A percentile compares a stretch with the other conserved stretches of the same genome.
Evolutionary conservation across 75 land plant genomes (phyloP).

Genomic region (Gnetum montanum): DNA sequence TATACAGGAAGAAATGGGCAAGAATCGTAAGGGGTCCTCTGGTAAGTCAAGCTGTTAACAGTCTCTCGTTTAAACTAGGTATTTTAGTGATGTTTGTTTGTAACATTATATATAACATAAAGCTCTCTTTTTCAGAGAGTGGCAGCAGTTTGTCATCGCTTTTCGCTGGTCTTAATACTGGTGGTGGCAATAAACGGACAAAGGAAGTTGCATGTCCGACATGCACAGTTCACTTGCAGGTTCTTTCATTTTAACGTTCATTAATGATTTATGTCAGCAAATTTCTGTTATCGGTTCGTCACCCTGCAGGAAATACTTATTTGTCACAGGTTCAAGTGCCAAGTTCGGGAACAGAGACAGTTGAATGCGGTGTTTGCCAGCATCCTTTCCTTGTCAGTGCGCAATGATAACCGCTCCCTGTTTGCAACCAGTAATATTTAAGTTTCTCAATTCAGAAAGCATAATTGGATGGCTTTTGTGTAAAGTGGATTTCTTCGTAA

Average conservation of each 20-base stretch:
- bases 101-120: no score
- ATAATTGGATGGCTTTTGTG: no score
- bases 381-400: conserved; percentile 93
- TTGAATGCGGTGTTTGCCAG: conserved; percentile 95
- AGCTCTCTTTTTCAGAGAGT: conserved; percentile 23
- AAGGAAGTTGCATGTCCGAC: conserved; percentile 94
- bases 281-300: not conserved
- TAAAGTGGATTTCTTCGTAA: no score
- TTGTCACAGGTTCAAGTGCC: conserved; percentile 81
- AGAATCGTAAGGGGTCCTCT: conserved; percentile 43
- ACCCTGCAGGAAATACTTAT: not conserved
- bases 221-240: conserved; percentile 99
- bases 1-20: conserved; percentile 69
- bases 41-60: conserved; percentile 22
- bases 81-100: no score
- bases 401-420: conserved; percentile 36
- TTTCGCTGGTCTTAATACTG: conserved; percentile 32
- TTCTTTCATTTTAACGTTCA: not conserved
- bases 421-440: no score
- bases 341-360: conserved; percentile 83
- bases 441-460: no score
- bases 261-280: not conserved
- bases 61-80: no score
- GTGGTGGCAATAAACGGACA: conserved; percentile 50
- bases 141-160: conserved; percentile 5